Base-by-base conservation (phyloP, 805 yeast species). In the Candida schatavii region DNA sequence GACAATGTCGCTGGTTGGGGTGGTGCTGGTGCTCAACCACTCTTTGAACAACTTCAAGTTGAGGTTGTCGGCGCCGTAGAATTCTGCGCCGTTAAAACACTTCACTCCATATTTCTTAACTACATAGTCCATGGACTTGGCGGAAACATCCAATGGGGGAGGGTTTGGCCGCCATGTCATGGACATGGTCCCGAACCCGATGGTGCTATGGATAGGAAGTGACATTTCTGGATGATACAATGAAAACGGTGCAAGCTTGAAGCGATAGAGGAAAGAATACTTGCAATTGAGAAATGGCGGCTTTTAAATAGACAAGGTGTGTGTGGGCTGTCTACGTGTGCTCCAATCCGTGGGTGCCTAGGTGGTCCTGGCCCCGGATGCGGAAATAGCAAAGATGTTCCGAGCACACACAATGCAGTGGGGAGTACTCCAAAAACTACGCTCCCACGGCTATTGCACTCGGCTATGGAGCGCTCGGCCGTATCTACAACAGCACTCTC, bases 1-100 rank as follows among this genome's bases (percentile, higher is more conserved):
- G 15, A 77, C 64, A 35, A 81, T 79, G 46, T 83, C 55, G 3
- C 55, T 69, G 40, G 75, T 63, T 36, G 76, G 81, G 2, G 88
- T 85, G 45, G 75, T 67, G 47, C 66, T 52, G 11, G 46, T 25
- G 27, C 56, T 68, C 50, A 85, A 77, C 56, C 83, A 88, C 6
- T 70, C 74, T 36, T 74, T 66, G 31, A 86, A 57, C 42, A 78
- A 70, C 50, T 73, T 62, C 66, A 88, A 65, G 54, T 85, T 86
- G 46, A 65, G 62, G 36, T 52, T 52, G 37, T 68, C 64, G 0
- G 61, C 46, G n/a, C 95, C 95, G 52, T 88, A 88, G 55, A 88
- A 86, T 52, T 83, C 93, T 44, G 93, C 93, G 21, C 80, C 81
- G 54, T 87, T 87, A 60, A 85, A 64, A 44, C 83, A 74, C 9